Conservation (phyloP, 306 rosid species). For the Pterocarpus macrocarpus region DNA sequence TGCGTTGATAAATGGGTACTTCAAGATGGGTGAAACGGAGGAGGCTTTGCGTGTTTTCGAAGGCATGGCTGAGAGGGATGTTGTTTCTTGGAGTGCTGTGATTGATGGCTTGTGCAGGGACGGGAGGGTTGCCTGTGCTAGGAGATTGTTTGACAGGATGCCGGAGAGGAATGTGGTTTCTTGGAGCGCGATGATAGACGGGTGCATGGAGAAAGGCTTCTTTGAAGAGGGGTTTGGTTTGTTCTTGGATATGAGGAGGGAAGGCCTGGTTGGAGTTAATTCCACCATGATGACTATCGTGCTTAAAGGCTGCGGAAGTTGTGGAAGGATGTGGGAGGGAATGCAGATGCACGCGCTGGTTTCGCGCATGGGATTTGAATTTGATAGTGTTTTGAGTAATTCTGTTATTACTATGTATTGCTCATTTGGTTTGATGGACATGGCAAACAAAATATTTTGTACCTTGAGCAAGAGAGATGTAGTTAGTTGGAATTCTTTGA, state of each 20-base stretch:
- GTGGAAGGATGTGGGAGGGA: conserved; percentile 63
- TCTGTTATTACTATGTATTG: conserved; percentile 77
- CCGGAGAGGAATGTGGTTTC: conserved; percentile 72
- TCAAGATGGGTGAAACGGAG: conserved; percentile 60
- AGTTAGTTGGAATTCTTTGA: conserved; percentile 85
- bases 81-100: conserved; percentile 84
- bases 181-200: conserved; percentile 88
- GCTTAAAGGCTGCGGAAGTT: conserved; percentile 70
- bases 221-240: conserved; percentile 70
- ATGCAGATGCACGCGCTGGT: conserved; percentile 77
- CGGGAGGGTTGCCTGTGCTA: conserved; percentile 68
- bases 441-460: conserved; percentile 62
- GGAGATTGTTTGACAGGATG: conserved; percentile 74
- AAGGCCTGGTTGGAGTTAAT: conserved; percentile 68
- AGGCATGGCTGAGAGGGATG: conserved; percentile 66
- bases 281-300: conserved; percentile 71
- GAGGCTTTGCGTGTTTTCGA: conserved; percentile 66
- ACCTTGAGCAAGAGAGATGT: conserved; percentile 55
- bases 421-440: conserved; percentile 53
- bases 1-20: conserved; percentile 71
- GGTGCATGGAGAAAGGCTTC: conserved; percentile 66
- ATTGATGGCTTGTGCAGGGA: conserved; percentile 80
- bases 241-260: conserved; percentile 74
- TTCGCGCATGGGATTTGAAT: conserved; percentile 67
- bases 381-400: conserved; percentile 68